Evolutionary conservation across 176 grass and related monocot genomes (phyloP).

Genomic region (Triticum monococcum): DNA sequence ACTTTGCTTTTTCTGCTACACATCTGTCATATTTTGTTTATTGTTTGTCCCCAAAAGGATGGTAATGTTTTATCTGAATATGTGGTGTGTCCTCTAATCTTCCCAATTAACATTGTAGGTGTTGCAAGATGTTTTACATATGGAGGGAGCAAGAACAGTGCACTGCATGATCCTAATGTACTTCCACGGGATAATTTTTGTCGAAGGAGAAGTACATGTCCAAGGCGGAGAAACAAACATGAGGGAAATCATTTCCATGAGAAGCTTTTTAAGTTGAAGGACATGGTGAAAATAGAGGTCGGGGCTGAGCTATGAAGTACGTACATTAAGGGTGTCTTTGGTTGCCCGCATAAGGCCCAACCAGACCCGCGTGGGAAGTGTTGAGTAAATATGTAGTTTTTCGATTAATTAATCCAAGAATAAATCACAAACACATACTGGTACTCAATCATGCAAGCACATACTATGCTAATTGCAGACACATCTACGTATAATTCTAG

Average conservation of each 20-base stretch:
- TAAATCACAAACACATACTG: too few relatives aligned
- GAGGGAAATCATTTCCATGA: conserved; percentile 93
- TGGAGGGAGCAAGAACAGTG: conserved; percentile 75
- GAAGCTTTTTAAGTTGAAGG: conserved; percentile 94
- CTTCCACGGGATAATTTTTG: conserved; percentile 53
- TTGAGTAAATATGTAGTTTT: too few relatives aligned
- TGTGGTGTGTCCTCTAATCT: background rate
- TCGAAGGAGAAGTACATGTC: conserved; percentile 82
- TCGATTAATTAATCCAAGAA: too few relatives aligned
- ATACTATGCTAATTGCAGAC: too few relatives aligned
- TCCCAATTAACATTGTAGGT: conserved; percentile 45
- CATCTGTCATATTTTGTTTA: background rate
- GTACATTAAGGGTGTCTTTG: too few relatives aligned
- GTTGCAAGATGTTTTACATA: conserved; percentile 93
- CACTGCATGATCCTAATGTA: conserved; percentile 85
- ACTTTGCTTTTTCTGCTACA: background rate
- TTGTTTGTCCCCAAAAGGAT: background rate
- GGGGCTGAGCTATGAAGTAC: background rate
- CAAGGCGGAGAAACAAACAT: conserved; percentile 82
- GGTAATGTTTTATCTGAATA: background rate
- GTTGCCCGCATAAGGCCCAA: too few relatives aligned
- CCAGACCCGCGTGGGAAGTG: too few relatives aligned
- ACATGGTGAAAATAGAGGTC: conserved; percentile 96
- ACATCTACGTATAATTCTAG: too few relatives aligned
- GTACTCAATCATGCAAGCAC: too few relatives aligned